These are phyloP conservation scores for Cynanchum wilfordii DNA, from an alignment of 257 asterid genomes.

Conservation along the genomic window DNA sequence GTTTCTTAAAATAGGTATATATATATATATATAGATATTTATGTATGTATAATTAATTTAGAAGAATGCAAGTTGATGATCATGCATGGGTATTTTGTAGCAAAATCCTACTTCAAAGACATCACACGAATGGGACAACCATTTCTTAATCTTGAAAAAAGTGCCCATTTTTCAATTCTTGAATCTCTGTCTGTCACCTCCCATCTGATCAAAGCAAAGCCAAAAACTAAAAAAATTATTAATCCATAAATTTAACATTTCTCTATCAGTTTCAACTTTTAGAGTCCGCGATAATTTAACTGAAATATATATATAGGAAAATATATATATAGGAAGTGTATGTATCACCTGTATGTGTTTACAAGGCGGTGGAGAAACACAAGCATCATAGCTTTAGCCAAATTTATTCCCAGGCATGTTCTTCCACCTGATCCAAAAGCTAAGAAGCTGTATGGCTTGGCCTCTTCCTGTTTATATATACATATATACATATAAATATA, in stretches of 20 bases:
- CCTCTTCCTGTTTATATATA: neutral
- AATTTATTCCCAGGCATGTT: conserved; percentile 1
- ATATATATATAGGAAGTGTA: too few species aligned
- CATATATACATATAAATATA: too few species aligned
- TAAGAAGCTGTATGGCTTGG: conserved; percentile 6
- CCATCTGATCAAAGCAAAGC: conserved; percentile 7
- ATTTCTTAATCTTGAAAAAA: conserved; percentile 14
- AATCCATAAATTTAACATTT: too few species aligned
- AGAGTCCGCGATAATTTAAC: too few species aligned
- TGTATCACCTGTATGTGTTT: neutral
- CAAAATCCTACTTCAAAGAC: conserved; percentile 1
- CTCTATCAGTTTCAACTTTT: too few species aligned
- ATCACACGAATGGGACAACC: conserved; percentile 19
- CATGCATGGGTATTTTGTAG: neutral
- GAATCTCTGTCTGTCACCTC: conserved; percentile 2
- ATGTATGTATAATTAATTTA: too few species aligned
- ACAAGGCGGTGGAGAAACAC: conserved; percentile 2
- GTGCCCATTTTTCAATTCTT: conserved; percentile 13
- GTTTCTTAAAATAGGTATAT: neutral
- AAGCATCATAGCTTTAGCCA: conserved; percentile 4
- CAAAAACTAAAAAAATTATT: too few species aligned
- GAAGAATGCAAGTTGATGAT: neutral
- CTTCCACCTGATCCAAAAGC: conserved; percentile 8
- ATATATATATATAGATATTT: too few species aligned
- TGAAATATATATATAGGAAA: too few species aligned